These are phyloP conservation scores for Ustilago sp. DNA, from an alignment of 1,284 basidiomycete species.

Conservation along the genomic window DNA sequence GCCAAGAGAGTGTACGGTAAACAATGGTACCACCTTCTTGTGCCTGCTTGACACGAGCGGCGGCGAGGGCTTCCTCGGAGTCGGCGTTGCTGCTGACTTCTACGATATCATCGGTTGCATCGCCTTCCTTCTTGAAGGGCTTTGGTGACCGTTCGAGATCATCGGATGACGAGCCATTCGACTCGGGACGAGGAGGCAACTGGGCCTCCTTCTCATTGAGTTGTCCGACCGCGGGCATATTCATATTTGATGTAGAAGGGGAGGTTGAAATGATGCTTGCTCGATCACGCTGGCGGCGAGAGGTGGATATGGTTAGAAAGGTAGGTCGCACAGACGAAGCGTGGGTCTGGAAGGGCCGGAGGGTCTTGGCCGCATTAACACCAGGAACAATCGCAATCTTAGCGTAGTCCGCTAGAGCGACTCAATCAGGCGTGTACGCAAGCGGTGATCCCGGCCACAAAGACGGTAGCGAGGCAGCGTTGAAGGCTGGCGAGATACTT, in stretches of 20 bases:
- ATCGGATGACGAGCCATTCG: slow-evolving; percentile 30
- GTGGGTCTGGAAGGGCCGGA: background rate
- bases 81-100: slow-evolving; percentile 33
- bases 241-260: slow-evolving; percentile 11
- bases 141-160: slow-evolving; percentile 35
- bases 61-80: slow-evolving; percentile 30
- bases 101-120: slow-evolving; percentile 17
- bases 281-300: background rate
- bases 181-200: slow-evolving; percentile 12
- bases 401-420: background rate
- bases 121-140: slow-evolving; percentile 24
- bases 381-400: slow-evolving; percentile 9
- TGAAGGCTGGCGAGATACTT: background rate
- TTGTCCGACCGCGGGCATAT: slow-evolving; percentile 31
- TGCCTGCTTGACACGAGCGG: slow-evolving; percentile 32
- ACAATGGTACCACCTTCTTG: slow-evolving; percentile 54
- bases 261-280: background rate
- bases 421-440: background rate
- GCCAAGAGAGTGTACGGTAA: slow-evolving; percentile 60
- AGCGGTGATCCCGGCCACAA: background rate
- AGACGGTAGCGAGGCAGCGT: background rate
- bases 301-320: slow-evolving; percentile 8
- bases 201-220: slow-evolving; percentile 27
- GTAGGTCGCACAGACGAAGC: background rate
- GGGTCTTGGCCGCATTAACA: background rate